phyloP scores from a whole-genome alignment of 2,329 filamentous ascomycete genomes.

The Hyphodiscus sp. region DNA sequence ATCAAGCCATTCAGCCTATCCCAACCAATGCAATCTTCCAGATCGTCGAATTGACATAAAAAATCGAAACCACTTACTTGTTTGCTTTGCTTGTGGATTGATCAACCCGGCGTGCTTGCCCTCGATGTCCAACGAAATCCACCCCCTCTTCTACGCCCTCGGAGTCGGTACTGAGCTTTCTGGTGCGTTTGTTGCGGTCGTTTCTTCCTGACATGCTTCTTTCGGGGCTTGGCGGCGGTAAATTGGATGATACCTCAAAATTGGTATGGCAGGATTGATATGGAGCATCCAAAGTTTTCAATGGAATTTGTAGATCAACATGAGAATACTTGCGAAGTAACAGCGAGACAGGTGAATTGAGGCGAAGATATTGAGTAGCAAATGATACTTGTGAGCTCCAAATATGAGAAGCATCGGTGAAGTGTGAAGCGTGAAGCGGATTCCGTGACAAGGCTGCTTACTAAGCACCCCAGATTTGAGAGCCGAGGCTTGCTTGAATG shows the following conservation, averaged over 20 bases:
- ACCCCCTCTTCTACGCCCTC: conserved; percentile 22
- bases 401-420: neutral
- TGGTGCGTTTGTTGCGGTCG: conserved; percentile 22
- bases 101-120: conserved; percentile 13
- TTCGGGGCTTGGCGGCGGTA: neutral
- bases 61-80: conserved; percentile 14
- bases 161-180: conserved; percentile 27
- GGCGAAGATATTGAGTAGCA: no score
- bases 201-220: conserved; percentile 20
- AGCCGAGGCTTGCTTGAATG: conserved; percentile 13
- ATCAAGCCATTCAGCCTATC: neutral
- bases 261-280: conserved; percentile 5
- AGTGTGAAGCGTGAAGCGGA: neutral
- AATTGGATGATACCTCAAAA: neutral
- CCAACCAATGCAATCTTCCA: neutral
- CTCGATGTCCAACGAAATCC: conserved; percentile 18
- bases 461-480: conserved; percentile 12
- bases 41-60: neutral
- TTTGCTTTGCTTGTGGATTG: conserved; percentile 13
- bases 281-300: neutral
- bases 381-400: neutral
- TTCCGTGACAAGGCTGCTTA: conserved; percentile 5
- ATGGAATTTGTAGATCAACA: neutral
- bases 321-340: no score
- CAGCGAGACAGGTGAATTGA: no score